Base-by-base conservation (phyloP, 1,139 yeast species). In the Suhomyces bokatorum region DNA sequence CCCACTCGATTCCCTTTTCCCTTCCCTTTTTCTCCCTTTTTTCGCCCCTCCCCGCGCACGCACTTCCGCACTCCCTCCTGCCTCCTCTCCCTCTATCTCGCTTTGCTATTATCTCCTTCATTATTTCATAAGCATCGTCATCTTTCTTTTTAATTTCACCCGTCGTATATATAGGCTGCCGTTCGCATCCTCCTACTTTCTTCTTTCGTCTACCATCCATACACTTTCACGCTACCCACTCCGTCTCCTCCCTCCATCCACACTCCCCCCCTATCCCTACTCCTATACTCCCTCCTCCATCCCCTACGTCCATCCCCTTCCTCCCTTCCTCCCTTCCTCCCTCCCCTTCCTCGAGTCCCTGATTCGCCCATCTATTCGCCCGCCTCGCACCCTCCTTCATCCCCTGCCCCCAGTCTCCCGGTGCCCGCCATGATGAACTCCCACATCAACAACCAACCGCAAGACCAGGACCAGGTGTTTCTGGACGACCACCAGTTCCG, bases 391-490 rank as follows among this genome's bases (percentile, higher is more conserved):
- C 24, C 30, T 36, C 31, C 32, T 37, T 32, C 35, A 41, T 35
- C 35, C 35, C 39, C 32, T 39, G 22, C 40, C 44, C 40, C 43
- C 44, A 39, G 40, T 42, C 24, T 32, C 37, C 17, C 31, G 22
- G 30, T 15, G 27, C 28, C 33, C 48, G 55, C 35, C 53, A 55
- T 47, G 57, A 63, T 63, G 67, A 59, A 60, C 48, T 60, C 66
- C 36, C 66, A 61, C 48, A 52, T 62, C 43, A 62, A 63, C 52
- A 60, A 61, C 53, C 53, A 58, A 46, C 53, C 55, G 45, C 69
- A 67, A 26, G 60, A 64, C 52, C 63, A 63, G 50, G 70, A 66
- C 43, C 66, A 63, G 56, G 59, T 66, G 43, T 62, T 66, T 55
- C 42, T 51, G 52, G 68, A 63, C 39, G 68, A 62, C 34, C 66